Evolutionary conservation across 352 stramenopile genomes (phyloP), one percentile per base, ranked within the genome.

Genomic region (Pythium monospermum): DNA sequence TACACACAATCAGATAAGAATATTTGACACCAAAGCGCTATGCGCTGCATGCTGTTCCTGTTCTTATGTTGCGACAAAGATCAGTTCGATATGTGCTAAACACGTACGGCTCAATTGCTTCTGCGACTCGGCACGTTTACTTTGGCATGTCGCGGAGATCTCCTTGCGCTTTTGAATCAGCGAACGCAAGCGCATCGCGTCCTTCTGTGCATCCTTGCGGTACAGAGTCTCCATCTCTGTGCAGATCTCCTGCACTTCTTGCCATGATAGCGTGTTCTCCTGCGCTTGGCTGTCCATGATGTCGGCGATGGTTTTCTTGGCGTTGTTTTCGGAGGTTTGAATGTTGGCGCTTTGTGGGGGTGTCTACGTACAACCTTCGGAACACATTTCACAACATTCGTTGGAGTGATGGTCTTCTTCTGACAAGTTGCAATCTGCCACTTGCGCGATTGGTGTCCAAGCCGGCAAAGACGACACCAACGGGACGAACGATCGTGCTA

Each of bases 221-320:
- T 81, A 83, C 32, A 88, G 68, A 22, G 61, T 66, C 52, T 91
- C 80, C 46, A 91, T 52, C 33, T 87, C 71, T 19, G 49, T 65
- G 57, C 75, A 78, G 61, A 91, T 87, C 36, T 73, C 66, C 57
- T 83, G 69, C 61, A 91, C 71, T 22, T 91, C 76, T 11, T 68
- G 45, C 76, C 72, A 86, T 31, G 70, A 82, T 22, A 87, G 69
- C 37, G 46, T n/a, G 38, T 46, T 47, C 41, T 52, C 41, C 28
- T 45, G 27, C 18, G 36, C 6, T 39, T 42, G 27, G 22, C 27
- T 57, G n/a, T 48, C 45, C 26, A 52, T 35, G 47, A 55, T 57
- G 28, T 26, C 73, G 63, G 44, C 58, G 45, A 64, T 49, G 57
- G 64, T 66, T 35, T 61, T 69, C 30, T 26, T 22, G 51, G 3